Conservation (phyloP, 2,329 filamentous ascomycete genomes). For the Epichloe typhina region DNA sequence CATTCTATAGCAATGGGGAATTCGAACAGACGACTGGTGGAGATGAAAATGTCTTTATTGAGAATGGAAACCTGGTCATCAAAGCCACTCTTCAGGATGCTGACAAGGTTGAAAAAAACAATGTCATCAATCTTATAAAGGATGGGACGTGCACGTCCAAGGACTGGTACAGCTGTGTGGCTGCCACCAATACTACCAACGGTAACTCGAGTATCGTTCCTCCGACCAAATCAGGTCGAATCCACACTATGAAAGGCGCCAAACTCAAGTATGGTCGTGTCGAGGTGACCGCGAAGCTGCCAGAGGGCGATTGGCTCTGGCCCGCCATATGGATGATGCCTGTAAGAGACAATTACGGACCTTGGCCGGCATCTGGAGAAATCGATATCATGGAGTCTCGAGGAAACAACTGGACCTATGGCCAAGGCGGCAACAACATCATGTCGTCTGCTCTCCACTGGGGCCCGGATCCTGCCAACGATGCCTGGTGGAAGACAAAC, state of each 20-base stretch:
- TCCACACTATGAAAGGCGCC: conserved; percentile 59
- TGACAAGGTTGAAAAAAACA: conserved; percentile 50
- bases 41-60: conserved; percentile 62
- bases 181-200: conserved; percentile 56
- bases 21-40: conserved; percentile 63
- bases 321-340: conserved; percentile 55
- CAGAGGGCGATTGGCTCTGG: conserved; percentile 34
- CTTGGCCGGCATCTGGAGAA: conserved; percentile 69
- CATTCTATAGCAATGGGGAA: conserved; percentile 52
- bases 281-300: conserved; percentile 65
- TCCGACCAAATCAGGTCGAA: conserved; percentile 63
- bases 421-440: conserved; percentile 69
- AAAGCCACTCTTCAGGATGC: conserved; percentile 65
- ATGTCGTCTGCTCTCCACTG: conserved; percentile 70
- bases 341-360: conserved; percentile 55
- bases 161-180: conserved; percentile 44
- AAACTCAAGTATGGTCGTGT: conserved; percentile 70
- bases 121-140: conserved; percentile 51
- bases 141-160: conserved; percentile 56
- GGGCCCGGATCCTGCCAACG: conserved; percentile 58
- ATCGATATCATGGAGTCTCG: conserved; percentile 74
- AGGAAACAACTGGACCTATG: conserved; percentile 69
- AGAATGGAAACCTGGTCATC: conserved; percentile 58
- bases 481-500: conserved; percentile 76
- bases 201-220: conserved; percentile 64